Conservation (phyloP, 228 moss, liverwort and hornwort genomes). For the Sphagnum magellanicum region DNA sequence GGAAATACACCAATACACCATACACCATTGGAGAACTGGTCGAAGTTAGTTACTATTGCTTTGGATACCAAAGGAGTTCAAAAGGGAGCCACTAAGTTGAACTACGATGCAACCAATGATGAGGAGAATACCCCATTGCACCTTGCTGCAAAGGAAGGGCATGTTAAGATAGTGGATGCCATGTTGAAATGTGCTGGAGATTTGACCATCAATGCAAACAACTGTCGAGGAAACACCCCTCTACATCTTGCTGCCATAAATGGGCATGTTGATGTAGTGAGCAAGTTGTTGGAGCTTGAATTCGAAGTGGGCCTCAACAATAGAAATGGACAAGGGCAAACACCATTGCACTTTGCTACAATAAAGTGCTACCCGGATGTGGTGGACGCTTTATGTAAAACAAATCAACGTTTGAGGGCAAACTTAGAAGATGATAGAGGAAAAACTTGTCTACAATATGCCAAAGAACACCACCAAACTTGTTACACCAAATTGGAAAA, state of each 20-base stretch:
- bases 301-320: background rate
- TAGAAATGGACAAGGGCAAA: slow-evolving; percentile 15
- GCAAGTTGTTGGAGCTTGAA: slow-evolving; percentile 8
- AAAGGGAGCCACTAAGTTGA: no score
- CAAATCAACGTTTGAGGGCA: slow-evolving; percentile 11
- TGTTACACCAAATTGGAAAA: background rate
- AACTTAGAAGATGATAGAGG: slow-evolving; percentile 15
- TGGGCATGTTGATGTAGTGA: slow-evolving; percentile 12
- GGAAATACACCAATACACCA: no score
- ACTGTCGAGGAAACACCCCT: slow-evolving; percentile 7
- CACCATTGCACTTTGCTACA: slow-evolving; percentile 23
- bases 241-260: slow-evolving; percentile 27
- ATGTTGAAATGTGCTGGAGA: slow-evolving; percentile 6
- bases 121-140: slow-evolving; percentile 6
- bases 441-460: background rate
- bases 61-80: no score
- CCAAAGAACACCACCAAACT: slow-evolving; percentile 1
- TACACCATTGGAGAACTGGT: no score
- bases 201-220: slow-evolving; percentile 4
- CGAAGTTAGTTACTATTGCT: no score
- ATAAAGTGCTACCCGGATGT: slow-evolving; percentile 14
- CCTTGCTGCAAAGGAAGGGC: slow-evolving; percentile 13
- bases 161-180: slow-evolving; percentile 14
- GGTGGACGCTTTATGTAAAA: slow-evolving; percentile 7
- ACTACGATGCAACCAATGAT: no score